Conservation (phyloP, 1,284 basidiomycete species). For the Irpex lacteus region DNA sequence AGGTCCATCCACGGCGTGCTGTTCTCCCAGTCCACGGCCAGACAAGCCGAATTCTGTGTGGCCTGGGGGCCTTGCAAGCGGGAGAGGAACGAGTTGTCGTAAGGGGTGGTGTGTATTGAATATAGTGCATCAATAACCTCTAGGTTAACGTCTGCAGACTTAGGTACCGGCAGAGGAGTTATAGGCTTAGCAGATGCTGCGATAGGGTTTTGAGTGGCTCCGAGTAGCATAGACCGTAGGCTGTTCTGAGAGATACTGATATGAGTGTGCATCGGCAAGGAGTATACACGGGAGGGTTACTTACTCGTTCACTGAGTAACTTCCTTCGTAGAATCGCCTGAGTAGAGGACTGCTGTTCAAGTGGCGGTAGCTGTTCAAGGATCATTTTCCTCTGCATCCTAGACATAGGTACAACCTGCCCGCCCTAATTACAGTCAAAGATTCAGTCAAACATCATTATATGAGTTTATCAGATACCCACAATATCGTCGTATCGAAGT, state of each 20-base stretch:
- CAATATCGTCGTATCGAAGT: conserved; percentile 15
- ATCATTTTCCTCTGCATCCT: conserved; percentile 14
- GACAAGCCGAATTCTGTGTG: conserved; percentile 15
- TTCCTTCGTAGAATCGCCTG: conserved; percentile 14
- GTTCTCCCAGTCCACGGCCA: conserved; percentile 71
- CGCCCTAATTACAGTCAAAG: background rate
- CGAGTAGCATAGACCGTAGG: conserved; percentile 20
- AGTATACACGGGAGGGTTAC: background rate
- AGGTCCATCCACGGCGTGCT: conserved; percentile 68
- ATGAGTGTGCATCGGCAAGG: background rate
- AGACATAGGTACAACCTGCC: conserved; percentile 16
- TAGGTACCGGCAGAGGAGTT: conserved; percentile 7
- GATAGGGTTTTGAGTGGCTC: background rate
- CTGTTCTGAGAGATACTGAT: conserved; percentile 12
- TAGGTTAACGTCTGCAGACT: conserved; percentile 29
- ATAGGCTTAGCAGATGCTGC: conserved; percentile 19
- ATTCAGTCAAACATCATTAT: background rate
- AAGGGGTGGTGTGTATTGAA: conserved; percentile 57
- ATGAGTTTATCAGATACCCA: conserved; percentile 11
- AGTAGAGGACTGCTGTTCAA: background rate
- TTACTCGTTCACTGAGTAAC: conserved; percentile 16
- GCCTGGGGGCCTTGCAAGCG: conserved; percentile 44
- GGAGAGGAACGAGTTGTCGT: conserved; percentile 59
- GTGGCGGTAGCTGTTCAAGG: conserved; percentile 7
- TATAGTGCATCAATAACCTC: conserved; percentile 53